Evolutionary conservation across 768 basidiomycete genomes (phyloP).

Genomic region (Lactifluus echinatus): DNA sequence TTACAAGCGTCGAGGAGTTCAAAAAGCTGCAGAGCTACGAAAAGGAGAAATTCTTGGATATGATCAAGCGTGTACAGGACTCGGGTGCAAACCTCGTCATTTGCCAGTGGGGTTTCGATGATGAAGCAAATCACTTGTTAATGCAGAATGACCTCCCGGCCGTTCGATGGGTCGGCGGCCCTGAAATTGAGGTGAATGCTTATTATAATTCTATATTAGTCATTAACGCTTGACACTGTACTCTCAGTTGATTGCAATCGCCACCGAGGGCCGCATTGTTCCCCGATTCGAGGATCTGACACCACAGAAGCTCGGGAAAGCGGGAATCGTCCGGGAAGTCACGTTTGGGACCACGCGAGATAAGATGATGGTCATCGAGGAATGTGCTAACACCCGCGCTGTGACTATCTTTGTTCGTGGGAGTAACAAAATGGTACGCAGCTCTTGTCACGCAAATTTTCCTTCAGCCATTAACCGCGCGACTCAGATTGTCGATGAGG

Average conservation of each 20-base stretch:
- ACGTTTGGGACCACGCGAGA: conserved; percentile 97
- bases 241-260: conserved; percentile 87
- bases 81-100: conserved; percentile 98
- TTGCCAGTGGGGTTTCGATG: conserved; percentile 99
- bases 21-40: conserved; percentile 92
- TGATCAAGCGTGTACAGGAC: conserved; percentile 95
- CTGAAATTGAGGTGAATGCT: conserved; percentile 83
- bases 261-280: conserved; percentile 96
- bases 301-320: conserved; percentile 82
- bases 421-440: conserved; percentile 91
- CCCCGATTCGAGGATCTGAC: conserved; percentile 96
- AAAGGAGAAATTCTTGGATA: conserved; percentile 90
- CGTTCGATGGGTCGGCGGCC: conserved; percentile 98
- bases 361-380: conserved; percentile 99
- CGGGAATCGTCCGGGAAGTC: conserved; percentile 89
- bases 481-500: conserved; percentile 92
- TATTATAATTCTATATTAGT: neutral
- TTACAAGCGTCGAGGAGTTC: conserved; percentile 94
- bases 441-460: neutral
- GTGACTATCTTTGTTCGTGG: conserved; percentile 97
- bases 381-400: conserved; percentile 93
- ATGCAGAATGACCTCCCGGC: conserved; percentile 98
- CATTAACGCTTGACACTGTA: neutral
- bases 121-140: conserved; percentile 95
- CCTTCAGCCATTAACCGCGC: neutral